Evolutionary conservation across 129 eudicot genomes (phyloP).

Genomic region (Silybum marianum): DNA sequence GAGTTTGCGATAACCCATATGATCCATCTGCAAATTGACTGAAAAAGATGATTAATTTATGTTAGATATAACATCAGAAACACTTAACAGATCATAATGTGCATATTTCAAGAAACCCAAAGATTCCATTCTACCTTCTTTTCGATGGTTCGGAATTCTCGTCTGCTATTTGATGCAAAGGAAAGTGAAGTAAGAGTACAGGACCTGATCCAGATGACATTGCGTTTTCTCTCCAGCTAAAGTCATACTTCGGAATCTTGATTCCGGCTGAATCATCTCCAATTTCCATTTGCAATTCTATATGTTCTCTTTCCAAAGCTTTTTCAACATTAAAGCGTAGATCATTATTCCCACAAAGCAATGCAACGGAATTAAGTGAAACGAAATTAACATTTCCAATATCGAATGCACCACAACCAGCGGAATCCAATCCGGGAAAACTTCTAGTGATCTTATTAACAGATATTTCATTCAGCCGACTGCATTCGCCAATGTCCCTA

Average conservation of each 20-base stretch:
- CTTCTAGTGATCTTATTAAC: constrained; percentile 45
- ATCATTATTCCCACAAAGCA: constrained; percentile 54
- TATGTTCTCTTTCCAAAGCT: constrained; percentile 48
- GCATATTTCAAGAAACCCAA: background rate
- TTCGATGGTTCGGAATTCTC: constrained; percentile 13
- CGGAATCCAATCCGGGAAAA: constrained; percentile 51
- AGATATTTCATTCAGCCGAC: constrained; percentile 27
- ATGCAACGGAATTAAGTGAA: constrained; percentile 55
- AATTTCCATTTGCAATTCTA: constrained; percentile 35
- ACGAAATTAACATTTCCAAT: constrained; percentile 47
- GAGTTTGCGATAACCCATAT: constrained; percentile 41
- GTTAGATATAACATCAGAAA: constrained; percentile 11
- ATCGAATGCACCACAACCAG: constrained; percentile 59
- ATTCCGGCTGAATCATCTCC: constrained; percentile 29
- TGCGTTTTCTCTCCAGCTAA: constrained; percentile 51
- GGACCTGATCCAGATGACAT: constrained; percentile 57
- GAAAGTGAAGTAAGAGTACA: constrained; percentile 61
- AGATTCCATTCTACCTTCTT: constrained; percentile 28
- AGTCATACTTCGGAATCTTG: constrained; percentile 31
- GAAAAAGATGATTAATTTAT: constrained; percentile 11
- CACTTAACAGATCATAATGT: background rate
- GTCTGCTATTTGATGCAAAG: constrained; percentile 43
- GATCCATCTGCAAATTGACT: constrained; percentile 46
- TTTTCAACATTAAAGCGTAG: constrained; percentile 53
- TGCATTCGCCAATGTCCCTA: constrained; percentile 56